phyloP scores from a whole-genome alignment of 352 stramenopile genomes.

The Pythium phragmiticola region DNA sequence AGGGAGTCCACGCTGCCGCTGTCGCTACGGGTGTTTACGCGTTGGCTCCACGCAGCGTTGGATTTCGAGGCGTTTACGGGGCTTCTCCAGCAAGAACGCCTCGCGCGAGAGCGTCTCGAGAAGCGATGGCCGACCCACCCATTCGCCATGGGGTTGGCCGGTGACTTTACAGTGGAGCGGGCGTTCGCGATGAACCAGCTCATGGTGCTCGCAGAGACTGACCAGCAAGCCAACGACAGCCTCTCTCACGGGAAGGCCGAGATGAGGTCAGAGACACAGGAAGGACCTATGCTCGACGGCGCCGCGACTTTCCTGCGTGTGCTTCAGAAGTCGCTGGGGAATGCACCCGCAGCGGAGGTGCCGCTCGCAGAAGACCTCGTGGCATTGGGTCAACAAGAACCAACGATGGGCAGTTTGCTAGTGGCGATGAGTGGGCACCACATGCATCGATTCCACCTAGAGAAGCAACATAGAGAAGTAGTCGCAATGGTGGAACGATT shows the following conservation, averaged over 20 bases:
- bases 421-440: slow-evolving; percentile 10
- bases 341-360: not conserved
- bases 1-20: not conserved
- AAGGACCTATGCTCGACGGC: slow-evolving; percentile 8
- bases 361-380: slow-evolving; percentile 28
- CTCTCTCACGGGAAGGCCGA: not conserved
- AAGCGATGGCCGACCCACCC: slow-evolving; percentile 2
- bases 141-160: not conserved
- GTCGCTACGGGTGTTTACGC: slow-evolving; percentile 1
- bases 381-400: slow-evolving; percentile 31
- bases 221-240: not conserved
- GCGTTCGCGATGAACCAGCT: slow-evolving; percentile 1
- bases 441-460: slow-evolving; percentile 10
- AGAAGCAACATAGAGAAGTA: not conserved
- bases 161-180: not conserved
- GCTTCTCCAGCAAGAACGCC: slow-evolving; percentile 20
- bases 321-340: not conserved
- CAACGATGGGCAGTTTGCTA: slow-evolving; percentile 37
- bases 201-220: slow-evolving; percentile 1
- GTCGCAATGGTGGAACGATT: not conserved
- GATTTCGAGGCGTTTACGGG: slow-evolving; percentile 17
- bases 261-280: not conserved
- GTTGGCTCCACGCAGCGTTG: slow-evolving; percentile 21
- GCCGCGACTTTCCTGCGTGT: slow-evolving; percentile 4
- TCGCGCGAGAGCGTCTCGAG: slow-evolving; percentile 13